Percentiles rank a stretch among this genome's conserved stretches.
These are phyloP conservation scores for Sporodiniella umbellata DNA, from an alignment of 371 early-diverging fungal genomes.

Conservation along the genomic window DNA sequence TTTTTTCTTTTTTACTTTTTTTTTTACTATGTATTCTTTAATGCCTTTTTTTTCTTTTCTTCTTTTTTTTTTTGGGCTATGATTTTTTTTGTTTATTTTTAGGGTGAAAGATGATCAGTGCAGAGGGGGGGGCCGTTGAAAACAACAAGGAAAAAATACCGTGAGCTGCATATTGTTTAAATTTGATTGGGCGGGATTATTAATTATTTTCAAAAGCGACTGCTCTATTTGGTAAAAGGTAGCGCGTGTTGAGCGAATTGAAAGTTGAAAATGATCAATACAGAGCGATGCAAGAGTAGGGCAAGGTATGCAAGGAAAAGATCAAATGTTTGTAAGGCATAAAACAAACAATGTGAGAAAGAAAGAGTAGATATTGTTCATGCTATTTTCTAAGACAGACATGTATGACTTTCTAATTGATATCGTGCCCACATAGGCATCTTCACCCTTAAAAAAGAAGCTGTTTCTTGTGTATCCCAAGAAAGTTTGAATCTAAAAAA, in stretches of 20 bases:
- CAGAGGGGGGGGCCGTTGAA: too few species aligned
- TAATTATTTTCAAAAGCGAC: slow-evolving; percentile 68
- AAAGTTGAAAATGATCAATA: too few species aligned
- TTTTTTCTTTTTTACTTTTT: too few species aligned
- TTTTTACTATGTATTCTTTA: too few species aligned
- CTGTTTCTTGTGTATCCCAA: slow-evolving; percentile 7
- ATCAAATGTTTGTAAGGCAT: slow-evolving; percentile 92
- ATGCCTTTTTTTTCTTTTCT: too few species aligned
- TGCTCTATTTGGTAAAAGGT: slow-evolving; percentile 97
- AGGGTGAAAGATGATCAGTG: slow-evolving; percentile 47
- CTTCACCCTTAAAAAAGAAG: too few species aligned
- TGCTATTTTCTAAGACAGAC: slow-evolving; percentile 93
- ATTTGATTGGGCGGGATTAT: slow-evolving; percentile 5
- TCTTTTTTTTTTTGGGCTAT: too few species aligned
- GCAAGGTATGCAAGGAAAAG: slow-evolving; percentile 21
- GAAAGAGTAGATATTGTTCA: slow-evolving; percentile 95
- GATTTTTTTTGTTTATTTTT: too few species aligned
- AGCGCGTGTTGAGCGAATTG: slow-evolving; percentile 86
- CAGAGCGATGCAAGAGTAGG: too few species aligned
- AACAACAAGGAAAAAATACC: too few species aligned
- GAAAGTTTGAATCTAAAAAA: too few species aligned
- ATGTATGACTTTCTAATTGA: slow-evolving; percentile 99
- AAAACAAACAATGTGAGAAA: slow-evolving; percentile 97
- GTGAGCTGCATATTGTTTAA: slow-evolving; percentile 4
- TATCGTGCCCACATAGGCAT: slow-evolving; percentile 96